phyloP scores from a whole-genome alignment of 2,329 filamentous ascomycete species.

The Aciculosporium take region DNA sequence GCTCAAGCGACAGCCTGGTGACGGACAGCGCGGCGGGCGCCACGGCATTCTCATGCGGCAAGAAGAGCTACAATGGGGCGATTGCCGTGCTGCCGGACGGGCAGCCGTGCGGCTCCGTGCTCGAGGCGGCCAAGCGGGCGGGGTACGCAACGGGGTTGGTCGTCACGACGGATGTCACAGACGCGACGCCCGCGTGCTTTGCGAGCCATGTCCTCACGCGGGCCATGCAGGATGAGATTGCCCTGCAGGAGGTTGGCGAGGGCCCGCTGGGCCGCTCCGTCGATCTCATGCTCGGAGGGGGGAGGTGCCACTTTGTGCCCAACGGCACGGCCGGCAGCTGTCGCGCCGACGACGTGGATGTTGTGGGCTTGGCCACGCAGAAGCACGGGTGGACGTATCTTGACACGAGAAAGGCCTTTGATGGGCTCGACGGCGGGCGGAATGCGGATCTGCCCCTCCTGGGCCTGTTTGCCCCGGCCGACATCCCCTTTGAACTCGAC shows the following conservation, averaged over 20 bases:
- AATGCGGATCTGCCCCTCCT: conserved; percentile 65
- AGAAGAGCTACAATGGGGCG: conserved; percentile 93
- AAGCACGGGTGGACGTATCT: conserved; percentile 71
- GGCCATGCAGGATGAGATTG: conserved; percentile 76
- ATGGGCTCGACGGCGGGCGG: conserved; percentile 53
- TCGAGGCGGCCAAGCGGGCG: conserved; percentile 84
- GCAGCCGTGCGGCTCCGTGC: conserved; percentile 74
- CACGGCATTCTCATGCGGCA: conserved; percentile 84
- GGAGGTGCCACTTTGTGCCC: conserved; percentile 81
- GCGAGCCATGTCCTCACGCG: conserved; percentile 73
- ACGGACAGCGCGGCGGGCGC: conserved; percentile 96
- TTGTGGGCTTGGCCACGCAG: conserved; percentile 57
- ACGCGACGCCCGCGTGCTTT: conserved; percentile 93
- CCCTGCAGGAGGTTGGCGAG: conserved; percentile 79
- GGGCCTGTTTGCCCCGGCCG: conserved; percentile 66
- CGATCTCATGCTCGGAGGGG: conserved; percentile 85
- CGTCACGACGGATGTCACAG: conserved; percentile 86
- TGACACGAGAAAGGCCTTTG: conserved; percentile 57
- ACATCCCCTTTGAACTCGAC: conserved; percentile 92
- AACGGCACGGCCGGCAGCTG: conserved; percentile 74
- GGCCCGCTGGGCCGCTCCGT: conserved; percentile 77
- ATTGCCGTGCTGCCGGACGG: conserved; percentile 80
- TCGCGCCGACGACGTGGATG: conserved; percentile 61
- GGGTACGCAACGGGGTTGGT: conserved; percentile 90
- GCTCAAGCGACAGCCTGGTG: conserved; percentile 70